A percentile compares a stretch with the other conserved stretches of the same genome.
phyloP scores from a whole-genome alignment of 345 rosid species.

The Linum lewisii region DNA sequence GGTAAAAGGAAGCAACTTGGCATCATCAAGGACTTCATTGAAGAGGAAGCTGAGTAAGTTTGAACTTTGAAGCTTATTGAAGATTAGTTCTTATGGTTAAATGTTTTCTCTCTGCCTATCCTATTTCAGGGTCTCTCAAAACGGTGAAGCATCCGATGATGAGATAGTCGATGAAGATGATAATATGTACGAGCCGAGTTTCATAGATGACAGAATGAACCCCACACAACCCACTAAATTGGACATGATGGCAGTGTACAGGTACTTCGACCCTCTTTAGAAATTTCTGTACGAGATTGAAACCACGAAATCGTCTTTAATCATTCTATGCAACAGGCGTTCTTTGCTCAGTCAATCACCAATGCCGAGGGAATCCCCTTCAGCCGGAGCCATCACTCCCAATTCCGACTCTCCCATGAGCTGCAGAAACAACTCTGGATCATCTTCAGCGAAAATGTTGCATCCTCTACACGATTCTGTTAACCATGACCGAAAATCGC shows the following conservation, averaged over 20 bases:
- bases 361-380: conserved; percentile 27
- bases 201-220: conserved; percentile 70
- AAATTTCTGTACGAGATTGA: too few species aligned
- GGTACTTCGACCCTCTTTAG: conserved; percentile 34
- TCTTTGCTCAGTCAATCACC: conserved; percentile 95
- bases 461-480: conserved; percentile 26
- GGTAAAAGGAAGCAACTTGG: conserved; percentile 45
- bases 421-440: conserved; percentile 26
- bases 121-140: conserved; percentile 59
- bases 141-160: conserved; percentile 54
- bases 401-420: conserved; percentile 22
- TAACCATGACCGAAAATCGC: too few species aligned
- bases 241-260: conserved; percentile 91
- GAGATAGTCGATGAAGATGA: conserved; percentile 43
- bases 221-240: conserved; percentile 47
- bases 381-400: conserved; percentile 27
- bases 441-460: conserved; percentile 31
- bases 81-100: neutral
- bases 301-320: too few species aligned
- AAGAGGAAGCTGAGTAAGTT: conserved; percentile 88
- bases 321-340: conserved; percentile 41
- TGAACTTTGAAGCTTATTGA: neutral
- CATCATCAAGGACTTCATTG: conserved; percentile 45
- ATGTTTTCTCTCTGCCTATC: conserved; percentile 2
- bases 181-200: conserved; percentile 60